A percentile compares a stretch with the other conserved stretches of the same genome.
Evolutionary conservation across 2,329 filamentous ascomycete genomes (phyloP).

Genomic region (Trichoderma lentiforme): DNA sequence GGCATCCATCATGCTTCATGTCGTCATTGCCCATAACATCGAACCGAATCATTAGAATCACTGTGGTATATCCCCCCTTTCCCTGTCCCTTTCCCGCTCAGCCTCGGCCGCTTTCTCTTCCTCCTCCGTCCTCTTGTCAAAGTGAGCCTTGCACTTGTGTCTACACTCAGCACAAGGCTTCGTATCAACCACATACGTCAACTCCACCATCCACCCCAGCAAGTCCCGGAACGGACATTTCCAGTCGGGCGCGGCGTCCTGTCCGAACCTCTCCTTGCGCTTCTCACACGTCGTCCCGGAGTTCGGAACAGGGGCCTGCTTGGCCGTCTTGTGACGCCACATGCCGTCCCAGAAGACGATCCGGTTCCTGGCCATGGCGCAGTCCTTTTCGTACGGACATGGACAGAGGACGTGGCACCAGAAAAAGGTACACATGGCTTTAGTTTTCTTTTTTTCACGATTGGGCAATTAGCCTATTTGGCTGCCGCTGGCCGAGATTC

Average conservation of each 20-base stretch:
- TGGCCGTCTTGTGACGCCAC: constrained; percentile 10
- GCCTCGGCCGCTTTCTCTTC: neutral
- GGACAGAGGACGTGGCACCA: constrained; percentile 14
- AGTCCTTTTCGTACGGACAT: constrained; percentile 15
- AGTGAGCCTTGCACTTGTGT: neutral
- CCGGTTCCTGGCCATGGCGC: constrained; percentile 2
- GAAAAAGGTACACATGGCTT: constrained; percentile 11
- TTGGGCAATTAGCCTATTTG: constrained; percentile 4
- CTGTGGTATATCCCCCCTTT: neutral
- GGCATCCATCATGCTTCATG: neutral
- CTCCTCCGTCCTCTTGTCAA: constrained; percentile 10
- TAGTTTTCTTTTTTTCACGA: neutral
- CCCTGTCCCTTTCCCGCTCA: neutral
- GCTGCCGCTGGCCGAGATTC: neutral
- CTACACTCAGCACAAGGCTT: constrained; percentile 4
- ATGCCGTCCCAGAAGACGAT: constrained; percentile 9
- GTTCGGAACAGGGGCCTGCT: constrained; percentile 7
- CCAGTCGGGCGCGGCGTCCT: constrained; percentile 6
- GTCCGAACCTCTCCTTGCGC: neutral
- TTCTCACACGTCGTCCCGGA: constrained; percentile 9
- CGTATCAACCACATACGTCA: constrained; percentile 8
- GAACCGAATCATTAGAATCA: neutral
- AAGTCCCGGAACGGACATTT: neutral
- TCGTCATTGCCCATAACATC: neutral
- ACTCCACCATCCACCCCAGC: constrained; percentile 5